These are phyloP conservation scores for Coriolopsis trogii DNA, from an alignment of 1,284 basidiomycete genomes.

Conservation along the genomic window DNA sequence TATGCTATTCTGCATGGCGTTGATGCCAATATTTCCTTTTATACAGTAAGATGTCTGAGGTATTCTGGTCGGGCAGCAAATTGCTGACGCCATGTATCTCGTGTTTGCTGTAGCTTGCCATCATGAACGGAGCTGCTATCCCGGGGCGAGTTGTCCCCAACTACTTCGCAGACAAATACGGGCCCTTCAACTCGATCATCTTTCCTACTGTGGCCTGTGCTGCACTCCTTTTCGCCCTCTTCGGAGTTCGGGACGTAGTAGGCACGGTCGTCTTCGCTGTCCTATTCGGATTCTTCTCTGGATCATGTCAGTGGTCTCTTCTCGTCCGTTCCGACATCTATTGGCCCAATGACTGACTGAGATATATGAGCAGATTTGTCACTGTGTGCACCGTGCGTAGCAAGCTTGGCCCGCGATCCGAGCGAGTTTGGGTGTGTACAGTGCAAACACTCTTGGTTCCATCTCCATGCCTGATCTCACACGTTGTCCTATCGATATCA, in stretches of 20 bases:
- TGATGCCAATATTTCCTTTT: slow-evolving; percentile 24
- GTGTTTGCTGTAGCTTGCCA: slow-evolving; percentile 30
- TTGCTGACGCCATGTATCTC: too few relatives aligned
- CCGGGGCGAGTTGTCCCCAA: slow-evolving; percentile 25
- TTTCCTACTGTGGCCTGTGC: slow-evolving; percentile 8
- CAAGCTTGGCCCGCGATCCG: neutral
- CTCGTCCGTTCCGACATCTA: neutral
- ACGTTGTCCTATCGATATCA: too few relatives aligned
- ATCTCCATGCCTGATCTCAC: neutral
- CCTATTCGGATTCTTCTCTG: slow-evolving; percentile 31
- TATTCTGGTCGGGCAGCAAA: too few relatives aligned
- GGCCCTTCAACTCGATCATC: slow-evolving; percentile 26
- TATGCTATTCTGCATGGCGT: slow-evolving; percentile 27
- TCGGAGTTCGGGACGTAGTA: slow-evolving; percentile 18
- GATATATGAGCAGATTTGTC: neutral
- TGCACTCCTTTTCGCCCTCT: slow-evolving; percentile 26
- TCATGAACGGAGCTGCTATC: slow-evolving; percentile 22
- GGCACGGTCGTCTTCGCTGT: slow-evolving; percentile 26
- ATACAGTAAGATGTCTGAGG: slow-evolving; percentile 20
- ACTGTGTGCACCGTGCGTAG: neutral
- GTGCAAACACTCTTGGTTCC: neutral
- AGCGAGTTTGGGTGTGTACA: slow-evolving; percentile 6
- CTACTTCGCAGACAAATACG: slow-evolving; percentile 24
- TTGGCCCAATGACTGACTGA: neutral
- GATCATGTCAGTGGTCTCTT: slow-evolving; percentile 25